Evolutionary conservation across 2,329 filamentous ascomycete genomes (phyloP).

Genomic region (Colletotrichum costaricense): DNA sequence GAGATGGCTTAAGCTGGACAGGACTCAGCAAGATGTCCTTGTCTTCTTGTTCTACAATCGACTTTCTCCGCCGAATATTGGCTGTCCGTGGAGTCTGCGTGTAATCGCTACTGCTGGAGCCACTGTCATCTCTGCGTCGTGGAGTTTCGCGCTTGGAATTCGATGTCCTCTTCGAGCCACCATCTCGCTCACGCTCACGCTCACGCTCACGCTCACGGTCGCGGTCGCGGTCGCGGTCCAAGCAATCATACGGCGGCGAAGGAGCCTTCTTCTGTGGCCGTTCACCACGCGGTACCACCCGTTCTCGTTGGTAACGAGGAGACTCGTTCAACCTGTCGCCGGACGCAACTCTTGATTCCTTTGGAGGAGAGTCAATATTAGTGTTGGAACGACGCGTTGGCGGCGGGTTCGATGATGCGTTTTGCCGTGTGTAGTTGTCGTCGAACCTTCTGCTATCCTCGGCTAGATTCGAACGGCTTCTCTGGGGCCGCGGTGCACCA

Average conservation of each 20-base stretch:
- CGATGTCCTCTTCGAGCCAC: slow-evolving; percentile 42
- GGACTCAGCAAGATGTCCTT: slow-evolving; percentile 39
- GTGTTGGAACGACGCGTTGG: slow-evolving; percentile 42
- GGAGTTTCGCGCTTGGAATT: slow-evolving; percentile 41
- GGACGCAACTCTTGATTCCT: slow-evolving; percentile 44
- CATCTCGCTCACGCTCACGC: slow-evolving; percentile 9
- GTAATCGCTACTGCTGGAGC: slow-evolving; percentile 54
- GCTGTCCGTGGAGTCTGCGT: slow-evolving; percentile 43
- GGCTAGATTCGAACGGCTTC: slow-evolving; percentile 43
- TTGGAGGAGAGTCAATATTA: slow-evolving; percentile 41
- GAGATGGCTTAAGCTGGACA: slow-evolving; percentile 35
- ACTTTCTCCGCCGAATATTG: slow-evolving; percentile 46
- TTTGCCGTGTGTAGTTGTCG: slow-evolving; percentile 41
- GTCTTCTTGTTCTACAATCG: slow-evolving; percentile 50
- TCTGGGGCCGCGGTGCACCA: slow-evolving; percentile 44
- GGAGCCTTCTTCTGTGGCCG: slow-evolving; percentile 43
- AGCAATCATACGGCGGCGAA: slow-evolving; percentile 43
- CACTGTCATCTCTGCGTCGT: slow-evolving; percentile 47
- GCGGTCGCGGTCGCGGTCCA: slow-evolving; percentile 38
- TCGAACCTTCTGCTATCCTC: slow-evolving; percentile 40
- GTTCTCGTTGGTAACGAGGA: slow-evolving; percentile 37
- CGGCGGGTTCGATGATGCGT: slow-evolving; percentile 39
- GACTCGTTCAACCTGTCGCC: slow-evolving; percentile 46
- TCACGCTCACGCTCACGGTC: slow-evolving; percentile 1
- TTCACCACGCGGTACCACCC: slow-evolving; percentile 28